Conservation (phyloP, 2,329 filamentous ascomycete species). For the Lachnellula subtilissima region DNA sequence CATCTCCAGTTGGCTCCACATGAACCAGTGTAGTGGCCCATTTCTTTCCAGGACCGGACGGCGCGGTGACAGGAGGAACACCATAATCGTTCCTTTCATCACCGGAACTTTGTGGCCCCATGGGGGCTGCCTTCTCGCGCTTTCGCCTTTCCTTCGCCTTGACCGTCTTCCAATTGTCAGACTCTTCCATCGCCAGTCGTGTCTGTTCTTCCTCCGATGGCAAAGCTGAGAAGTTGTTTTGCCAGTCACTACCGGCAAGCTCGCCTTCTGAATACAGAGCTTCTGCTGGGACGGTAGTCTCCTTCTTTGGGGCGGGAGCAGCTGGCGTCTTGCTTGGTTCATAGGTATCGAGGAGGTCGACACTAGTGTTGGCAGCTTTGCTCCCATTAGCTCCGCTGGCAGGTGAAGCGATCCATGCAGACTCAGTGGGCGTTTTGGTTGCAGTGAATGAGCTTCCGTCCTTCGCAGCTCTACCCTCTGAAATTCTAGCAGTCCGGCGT, state of each 20-base stretch:
- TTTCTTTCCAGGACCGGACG: conserved; percentile 22
- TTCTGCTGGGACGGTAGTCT: conserved; percentile 21
- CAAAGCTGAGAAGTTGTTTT: conserved; percentile 26
- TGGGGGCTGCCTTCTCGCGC: conserved; percentile 32
- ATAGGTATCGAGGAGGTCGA: conserved; percentile 55
- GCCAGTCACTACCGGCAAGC: conserved; percentile 14
- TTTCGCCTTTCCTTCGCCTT: conserved; percentile 29
- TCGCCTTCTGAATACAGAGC: conserved; percentile 20
- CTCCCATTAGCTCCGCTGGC: conserved; percentile 21
- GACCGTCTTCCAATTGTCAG: conserved; percentile 57
- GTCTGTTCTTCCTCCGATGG: conserved; percentile 61
- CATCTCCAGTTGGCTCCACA: conserved; percentile 15
- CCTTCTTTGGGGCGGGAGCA: conserved; percentile 24
- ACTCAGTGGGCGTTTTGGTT: conserved; percentile 38
- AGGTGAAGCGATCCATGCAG: conserved; percentile 34
- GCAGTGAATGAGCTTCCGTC: conserved; percentile 64
- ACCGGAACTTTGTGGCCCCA: conserved; percentile 20
- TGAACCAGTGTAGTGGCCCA: conserved; percentile 18
- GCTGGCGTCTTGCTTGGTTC: conserved; percentile 33
- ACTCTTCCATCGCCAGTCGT: conserved; percentile 48
- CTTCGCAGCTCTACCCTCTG: conserved; percentile 77
- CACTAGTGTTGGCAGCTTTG: conserved; percentile 31
- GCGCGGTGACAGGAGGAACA: conserved; percentile 16
- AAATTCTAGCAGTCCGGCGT: conserved; percentile 72
- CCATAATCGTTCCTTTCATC: conserved; percentile 19